A percentile compares a stretch with the other conserved stretches of the same genome.
These are phyloP conservation scores for Kuraishia hungarica DNA, from an alignment of 805 yeast genomes.

Conservation along the genomic window DNA sequence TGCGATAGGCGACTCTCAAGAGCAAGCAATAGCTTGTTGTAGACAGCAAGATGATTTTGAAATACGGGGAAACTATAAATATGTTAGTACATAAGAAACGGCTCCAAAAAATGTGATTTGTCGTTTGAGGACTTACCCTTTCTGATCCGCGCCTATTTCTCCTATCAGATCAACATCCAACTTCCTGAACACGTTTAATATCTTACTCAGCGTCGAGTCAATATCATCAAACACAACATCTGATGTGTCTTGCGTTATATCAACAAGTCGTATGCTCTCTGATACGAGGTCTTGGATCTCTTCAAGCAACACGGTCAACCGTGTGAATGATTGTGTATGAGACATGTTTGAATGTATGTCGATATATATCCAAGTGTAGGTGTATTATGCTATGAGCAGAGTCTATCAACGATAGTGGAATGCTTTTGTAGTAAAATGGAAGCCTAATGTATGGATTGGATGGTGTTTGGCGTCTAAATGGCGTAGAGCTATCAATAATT, in stretches of 20 bases:
- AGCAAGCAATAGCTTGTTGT: neutral
- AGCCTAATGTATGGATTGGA: no score
- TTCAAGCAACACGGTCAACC: conserved; percentile 1
- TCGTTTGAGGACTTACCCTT: neutral
- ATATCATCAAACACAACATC: neutral
- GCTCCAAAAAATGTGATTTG: no score
- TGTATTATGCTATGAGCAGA: no score
- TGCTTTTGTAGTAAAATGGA: no score
- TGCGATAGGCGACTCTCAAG: neutral
- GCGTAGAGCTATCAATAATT: no score
- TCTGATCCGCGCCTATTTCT: neutral
- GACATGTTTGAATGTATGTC: neutral
- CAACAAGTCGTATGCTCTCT: neutral
- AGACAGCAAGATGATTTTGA: neutral
- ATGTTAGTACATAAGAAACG: neutral
- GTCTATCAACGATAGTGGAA: no score
- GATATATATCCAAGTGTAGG: neutral
- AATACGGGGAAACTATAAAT: neutral
- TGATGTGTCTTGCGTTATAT: neutral
- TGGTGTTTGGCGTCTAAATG: no score
- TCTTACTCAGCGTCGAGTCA: neutral
- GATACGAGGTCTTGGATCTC: neutral
- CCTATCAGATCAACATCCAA: conserved; percentile 1
- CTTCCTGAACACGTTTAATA: neutral
- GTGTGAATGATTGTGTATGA: neutral